Base-by-base conservation (phyloP, 495 filamentous ascomycete species). In the Podospora bellae-mahoneyi region DNA sequence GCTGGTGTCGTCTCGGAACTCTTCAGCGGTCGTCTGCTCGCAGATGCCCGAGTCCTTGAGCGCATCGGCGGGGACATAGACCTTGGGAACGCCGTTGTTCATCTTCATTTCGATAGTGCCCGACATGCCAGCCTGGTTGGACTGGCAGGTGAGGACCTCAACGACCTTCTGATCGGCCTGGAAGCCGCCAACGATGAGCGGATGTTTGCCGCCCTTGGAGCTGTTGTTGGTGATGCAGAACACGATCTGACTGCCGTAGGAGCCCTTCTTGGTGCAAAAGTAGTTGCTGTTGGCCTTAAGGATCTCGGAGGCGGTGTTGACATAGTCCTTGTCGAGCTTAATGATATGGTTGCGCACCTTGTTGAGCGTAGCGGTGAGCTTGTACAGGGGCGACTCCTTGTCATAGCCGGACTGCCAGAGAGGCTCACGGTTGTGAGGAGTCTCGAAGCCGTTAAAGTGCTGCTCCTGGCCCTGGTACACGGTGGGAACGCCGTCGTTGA, bases 361-460 rank as follows among this genome's bases (percentile, higher is more conserved):
- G 78, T 91, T 91, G 18, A 88, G 64, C n/a, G 74, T 80, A 0
- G 84, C 75, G 27, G 87, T 85, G 48, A 84, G 81, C 2, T 77
- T 78, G 80, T 92, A 93, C 4, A 93, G 82, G 5, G 84, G 77
- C 0, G 85, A 71, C 18, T 72, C 69, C 59, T 84, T 90, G 70
- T 84, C 74, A 77, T 92, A 94, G 2, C 74, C 75, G 44, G 85
- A 85, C 7, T 84, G 78, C 92, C 92, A 95, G 48, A 92, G 71
- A 30, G 91, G 87, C 77, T 93, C 90, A 63, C 92, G 90, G 77
- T 93, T 90, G 61, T 77, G 71, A 1, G 91, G 91, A 32, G 87
- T 86, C 66, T 66, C 74, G 34, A 80, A 77, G 67, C 91, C 90
- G 7, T 76, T 76, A 75, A 88, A 88, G 68, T 89, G 86, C 72